Percentiles rank a stretch among this genome's conserved stretches.
These are phyloP conservation scores for Melocanna baccifera DNA, from an alignment of 176 grass and related monocot species.

Conservation along the genomic window DNA sequence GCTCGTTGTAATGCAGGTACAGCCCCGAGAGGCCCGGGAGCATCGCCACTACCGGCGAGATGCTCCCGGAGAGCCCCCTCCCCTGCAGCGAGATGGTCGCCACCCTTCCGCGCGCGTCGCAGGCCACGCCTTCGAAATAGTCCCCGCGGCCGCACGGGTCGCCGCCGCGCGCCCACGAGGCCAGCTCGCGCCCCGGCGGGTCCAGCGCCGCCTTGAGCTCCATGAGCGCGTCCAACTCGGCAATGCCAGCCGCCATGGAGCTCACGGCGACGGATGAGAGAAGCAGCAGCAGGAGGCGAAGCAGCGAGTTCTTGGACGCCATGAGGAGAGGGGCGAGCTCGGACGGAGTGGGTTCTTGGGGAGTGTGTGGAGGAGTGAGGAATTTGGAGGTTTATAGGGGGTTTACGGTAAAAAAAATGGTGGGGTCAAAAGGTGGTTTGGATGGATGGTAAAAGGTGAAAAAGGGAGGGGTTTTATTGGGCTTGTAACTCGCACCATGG, in stretches of 20 bases:
- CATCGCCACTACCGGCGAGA: slow-evolving; percentile 54
- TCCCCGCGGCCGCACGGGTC: slow-evolving; percentile 69
- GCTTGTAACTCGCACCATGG: background rate
- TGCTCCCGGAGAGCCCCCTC: slow-evolving; percentile 43
- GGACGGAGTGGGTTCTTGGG: too few relatives aligned
- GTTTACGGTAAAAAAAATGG: slow-evolving; percentile 25
- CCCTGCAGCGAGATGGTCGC: slow-evolving; percentile 68
- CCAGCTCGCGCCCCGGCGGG: slow-evolving; percentile 38
- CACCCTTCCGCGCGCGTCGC: slow-evolving; percentile 60
- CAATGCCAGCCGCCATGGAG: background rate
- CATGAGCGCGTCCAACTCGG: slow-evolving; percentile 64
- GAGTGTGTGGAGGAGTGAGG: background rate
- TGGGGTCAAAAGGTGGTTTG: background rate
- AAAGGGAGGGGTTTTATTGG: slow-evolving; percentile 30
- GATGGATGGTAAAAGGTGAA: slow-evolving; percentile 32
- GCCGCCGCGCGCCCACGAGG: slow-evolving; percentile 51
- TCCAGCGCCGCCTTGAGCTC: slow-evolving; percentile 68
- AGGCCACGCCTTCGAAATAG: slow-evolving; percentile 79
- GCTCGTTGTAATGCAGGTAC: slow-evolving; percentile 75
- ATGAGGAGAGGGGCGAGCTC: background rate
- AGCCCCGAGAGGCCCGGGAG: slow-evolving; percentile 57
- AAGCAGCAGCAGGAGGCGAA: slow-evolving; percentile 8
- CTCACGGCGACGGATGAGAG: background rate
- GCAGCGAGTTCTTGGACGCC: slow-evolving; percentile 22
- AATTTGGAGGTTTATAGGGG: slow-evolving; percentile 46